Base-by-base conservation (phyloP, 805 yeast species). In the Saturnispora zaruensis region DNA sequence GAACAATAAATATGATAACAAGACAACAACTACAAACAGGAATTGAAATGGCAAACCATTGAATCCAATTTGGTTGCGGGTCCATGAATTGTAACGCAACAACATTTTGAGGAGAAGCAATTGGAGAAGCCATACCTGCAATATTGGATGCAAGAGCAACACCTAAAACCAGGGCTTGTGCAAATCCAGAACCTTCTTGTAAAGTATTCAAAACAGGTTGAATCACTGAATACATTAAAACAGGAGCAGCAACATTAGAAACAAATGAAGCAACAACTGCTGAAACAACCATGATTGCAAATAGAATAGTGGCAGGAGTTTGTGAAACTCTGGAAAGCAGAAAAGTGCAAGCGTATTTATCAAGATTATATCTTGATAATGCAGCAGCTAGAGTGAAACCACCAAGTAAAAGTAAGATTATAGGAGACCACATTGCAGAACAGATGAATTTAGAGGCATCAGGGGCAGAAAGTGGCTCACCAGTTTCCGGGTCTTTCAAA, bases 41-140 rank as follows among this genome's bases (percentile, higher is more conserved):
- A 18, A 90, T 66, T 0, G 96, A 79, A 43, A 91, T 78, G 6
- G 82, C 79, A 65, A 91, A 93, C 99, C 99, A 91, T 63, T 87
- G 85, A 9, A 83, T 82, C 99, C 99, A 91, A 7, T 79, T 77
- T 14, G 84, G 84, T 50, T 77, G 82, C 1, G 95, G 96, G 50
- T 73, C 74, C 98, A 91, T 91, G 57, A 83, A 72, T 50, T 87
- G 90, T 46, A 91, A 74, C 1, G 96, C 96, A 59, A 91, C 82
- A 54, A 91, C 87, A 65, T 91, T 91, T 63, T 91, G 99, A 1
- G 99, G 99, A 3, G 96, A 87, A 1, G 97, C 90, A 61, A 91
- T 91, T 6, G 99, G 99, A 4, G 96, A 87, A 0, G 96, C 84
- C 95, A 90, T 91, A 56, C 99, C 99, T 21, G 96, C 98, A 44